Evolutionary conservation across 177 flowering plant species (phyloP).

Genomic region (Vitis hybrid): DNA sequence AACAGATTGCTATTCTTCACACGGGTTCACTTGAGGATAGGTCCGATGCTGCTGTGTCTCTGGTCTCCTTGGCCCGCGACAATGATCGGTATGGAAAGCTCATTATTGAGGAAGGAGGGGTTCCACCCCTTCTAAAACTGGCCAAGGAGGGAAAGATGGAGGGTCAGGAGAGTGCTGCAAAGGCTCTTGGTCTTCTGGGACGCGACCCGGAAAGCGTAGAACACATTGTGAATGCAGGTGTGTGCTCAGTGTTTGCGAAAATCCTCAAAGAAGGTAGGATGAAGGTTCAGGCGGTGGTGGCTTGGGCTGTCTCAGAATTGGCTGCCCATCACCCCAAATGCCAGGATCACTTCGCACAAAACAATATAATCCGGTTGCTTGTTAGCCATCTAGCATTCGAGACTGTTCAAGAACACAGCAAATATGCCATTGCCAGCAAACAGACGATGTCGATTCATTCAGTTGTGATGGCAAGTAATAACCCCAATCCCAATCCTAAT

Average conservation of each 20-base stretch:
- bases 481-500: background rate
- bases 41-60: constrained; percentile 66
- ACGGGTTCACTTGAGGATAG: constrained; percentile 53
- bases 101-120: constrained; percentile 79
- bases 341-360: constrained; percentile 72
- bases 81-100: constrained; percentile 66
- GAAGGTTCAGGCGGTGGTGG: constrained; percentile 71
- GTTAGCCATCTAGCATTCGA: constrained; percentile 82
- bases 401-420: constrained; percentile 82
- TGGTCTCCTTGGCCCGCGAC: constrained; percentile 76
- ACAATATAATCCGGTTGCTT: constrained; percentile 61
- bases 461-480: constrained; percentile 50
- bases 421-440: constrained; percentile 53
- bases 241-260: constrained; percentile 67
- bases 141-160: constrained; percentile 61
- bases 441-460: constrained; percentile 56
- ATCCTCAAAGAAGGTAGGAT: constrained; percentile 73
- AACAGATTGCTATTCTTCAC: constrained; percentile 65
- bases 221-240: constrained; percentile 69
- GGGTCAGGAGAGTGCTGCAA: constrained; percentile 73
- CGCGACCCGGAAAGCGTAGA: constrained; percentile 78
- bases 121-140: constrained; percentile 53
- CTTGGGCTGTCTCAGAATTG: constrained; percentile 75
- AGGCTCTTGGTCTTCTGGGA: constrained; percentile 64
- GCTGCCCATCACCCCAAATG: constrained; percentile 67